Base-by-base conservation (phyloP, 352 stramenopile species). In the Poterioochromonas sp. region DNA sequence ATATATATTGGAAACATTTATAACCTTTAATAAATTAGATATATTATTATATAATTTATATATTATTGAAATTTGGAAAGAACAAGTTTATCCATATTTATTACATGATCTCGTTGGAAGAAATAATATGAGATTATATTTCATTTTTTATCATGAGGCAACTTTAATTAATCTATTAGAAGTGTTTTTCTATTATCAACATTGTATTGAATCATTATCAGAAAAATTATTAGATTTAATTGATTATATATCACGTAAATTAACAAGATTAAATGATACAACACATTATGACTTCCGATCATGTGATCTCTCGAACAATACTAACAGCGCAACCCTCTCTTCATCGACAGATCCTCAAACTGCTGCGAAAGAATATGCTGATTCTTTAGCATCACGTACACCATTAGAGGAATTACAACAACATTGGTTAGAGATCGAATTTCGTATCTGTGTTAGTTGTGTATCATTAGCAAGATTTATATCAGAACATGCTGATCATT, bases 161-260 rank as follows among this genome's bases (percentile, higher is more conserved):
- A 84, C 80, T 12, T 34, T 86, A 26, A 44, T 79, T 18, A 86
- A 86, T 68, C 63, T 86, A 0, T 68, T 86, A 34, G 76, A 86
- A 77, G 62, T 85, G 11, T 83, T 88, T 83, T 76, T 94, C 68
- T 97, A 95, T 78, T 90, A 96, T 73, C 88, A 94, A 71, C 88
- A 86, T 73, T 64, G 80, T 12, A 83, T 76, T 8, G 89, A 95
- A 83, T 89, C 86, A 40, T 76, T 92, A 65, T 85, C 90, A n/a
- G 91, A 96, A 53, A 81, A 90, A 34, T 82, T 95, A 54, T 76
- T 97, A n/a, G 92, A 97, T 70, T 81, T 97, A 2, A 79, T 96
- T n/a, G 92, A 97, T 86, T 97, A 95, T 79, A 94, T 87, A 76
- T 87, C 91, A 80, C 87, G 92, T 35, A 95, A 95, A 82, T 71